phyloP scores from a whole-genome alignment of 192 early-diverging fungal species.

The Lunasporangiospora selenospora region DNA sequence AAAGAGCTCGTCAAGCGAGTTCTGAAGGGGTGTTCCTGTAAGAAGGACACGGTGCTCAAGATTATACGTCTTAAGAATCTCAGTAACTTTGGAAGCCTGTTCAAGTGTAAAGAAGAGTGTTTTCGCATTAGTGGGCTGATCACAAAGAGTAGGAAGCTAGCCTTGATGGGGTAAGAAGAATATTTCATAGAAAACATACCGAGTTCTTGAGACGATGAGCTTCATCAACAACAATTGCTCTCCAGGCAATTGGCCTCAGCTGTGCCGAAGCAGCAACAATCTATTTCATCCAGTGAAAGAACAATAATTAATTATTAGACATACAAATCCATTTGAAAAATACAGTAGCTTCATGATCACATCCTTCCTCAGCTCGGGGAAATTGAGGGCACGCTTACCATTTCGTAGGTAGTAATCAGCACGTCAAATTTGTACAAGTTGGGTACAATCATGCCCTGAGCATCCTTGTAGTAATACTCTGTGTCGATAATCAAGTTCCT shows the following conservation, averaged over 20 bases:
- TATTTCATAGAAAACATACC: constrained; percentile 20
- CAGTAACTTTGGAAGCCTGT: constrained; percentile 77
- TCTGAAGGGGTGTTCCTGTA: constrained; percentile 89
- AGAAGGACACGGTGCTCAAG: constrained; percentile 84
- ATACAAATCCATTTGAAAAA: too few relatives aligned
- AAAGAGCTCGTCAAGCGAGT: constrained; percentile 84
- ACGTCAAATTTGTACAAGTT: constrained; percentile 66
- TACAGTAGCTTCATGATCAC: too few relatives aligned
- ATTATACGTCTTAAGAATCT: constrained; percentile 76
- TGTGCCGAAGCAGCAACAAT: constrained; percentile 66
- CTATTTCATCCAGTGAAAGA: constrained; percentile 20
- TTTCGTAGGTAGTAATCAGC: constrained; percentile 64
- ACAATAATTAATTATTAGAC: too few relatives aligned
- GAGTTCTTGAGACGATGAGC: constrained; percentile 89
- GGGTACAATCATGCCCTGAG: constrained; percentile 55
- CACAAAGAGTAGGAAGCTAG: background rate
- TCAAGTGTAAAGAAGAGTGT: background rate
- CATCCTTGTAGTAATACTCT: constrained; percentile 64
- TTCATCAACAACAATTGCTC: constrained; percentile 80
- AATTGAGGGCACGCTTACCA: constrained; percentile 21
- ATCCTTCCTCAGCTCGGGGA: too few relatives aligned
- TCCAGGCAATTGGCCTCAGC: constrained; percentile 74
- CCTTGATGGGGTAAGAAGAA: too few relatives aligned
- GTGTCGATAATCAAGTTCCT: constrained; percentile 83
- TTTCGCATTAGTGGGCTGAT: background rate